These are phyloP conservation scores for Chlamydomonas applanata DNA, from an alignment of 139 green algal species.

Conservation along the genomic window DNA sequence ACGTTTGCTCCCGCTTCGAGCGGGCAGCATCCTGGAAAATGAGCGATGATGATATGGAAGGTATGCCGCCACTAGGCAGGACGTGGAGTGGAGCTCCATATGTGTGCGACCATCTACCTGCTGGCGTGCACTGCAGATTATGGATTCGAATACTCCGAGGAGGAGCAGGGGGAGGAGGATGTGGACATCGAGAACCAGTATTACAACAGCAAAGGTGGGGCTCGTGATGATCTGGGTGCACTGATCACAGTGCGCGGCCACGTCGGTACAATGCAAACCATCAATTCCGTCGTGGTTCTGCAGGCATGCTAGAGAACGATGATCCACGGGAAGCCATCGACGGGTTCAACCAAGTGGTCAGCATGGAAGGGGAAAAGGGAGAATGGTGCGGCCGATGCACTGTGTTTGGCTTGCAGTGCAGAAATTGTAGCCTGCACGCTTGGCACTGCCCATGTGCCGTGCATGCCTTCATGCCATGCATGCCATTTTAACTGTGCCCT, in stretches of 20 bases:
- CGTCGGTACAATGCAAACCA: too few species aligned
- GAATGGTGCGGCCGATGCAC: constrained; percentile 80
- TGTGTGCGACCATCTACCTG: neutral
- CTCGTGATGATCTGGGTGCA: neutral
- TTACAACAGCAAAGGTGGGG: constrained; percentile 95
- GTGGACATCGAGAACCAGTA: constrained; percentile 99
- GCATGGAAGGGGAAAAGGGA: constrained; percentile 93
- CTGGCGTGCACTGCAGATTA: constrained; percentile 57
- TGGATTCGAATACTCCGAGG: constrained; percentile 98
- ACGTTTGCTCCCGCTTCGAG: too few species aligned
- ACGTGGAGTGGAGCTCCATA: neutral
- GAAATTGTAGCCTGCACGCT: neutral
- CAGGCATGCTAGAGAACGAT: constrained; percentile 82
- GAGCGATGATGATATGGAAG: constrained; percentile 69
- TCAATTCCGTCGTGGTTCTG: neutral
- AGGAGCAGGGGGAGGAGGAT: constrained; percentile 92
- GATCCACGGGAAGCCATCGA: constrained; percentile 73
- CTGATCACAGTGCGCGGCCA: too few species aligned
- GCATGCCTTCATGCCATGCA: too few species aligned
- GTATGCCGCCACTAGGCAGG: constrained; percentile 12
- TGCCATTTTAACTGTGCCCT: too few species aligned
- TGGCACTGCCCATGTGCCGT: too few species aligned
- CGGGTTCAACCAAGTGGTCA: constrained; percentile 89
- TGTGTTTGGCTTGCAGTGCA: too few species aligned
- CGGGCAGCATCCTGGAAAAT: constrained; percentile 17